Evolutionary conservation across 2,329 filamentous ascomycete genomes (phyloP), one percentile per base, ranked within the genome.

Genomic region (Paecilomyces sp.): DNA sequence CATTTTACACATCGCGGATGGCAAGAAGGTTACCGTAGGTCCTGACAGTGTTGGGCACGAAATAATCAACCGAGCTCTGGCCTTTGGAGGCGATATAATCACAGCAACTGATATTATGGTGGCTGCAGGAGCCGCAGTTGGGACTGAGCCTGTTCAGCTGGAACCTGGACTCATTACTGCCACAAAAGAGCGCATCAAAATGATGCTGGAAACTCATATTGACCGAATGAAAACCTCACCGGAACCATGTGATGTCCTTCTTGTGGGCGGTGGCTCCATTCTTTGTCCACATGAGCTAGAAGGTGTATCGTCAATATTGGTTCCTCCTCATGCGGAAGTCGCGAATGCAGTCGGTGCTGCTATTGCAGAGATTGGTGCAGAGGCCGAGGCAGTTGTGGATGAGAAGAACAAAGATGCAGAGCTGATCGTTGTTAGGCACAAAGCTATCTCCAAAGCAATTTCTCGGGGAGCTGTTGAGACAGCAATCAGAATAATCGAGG

Each of bases 301-400:
- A 33, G 85, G 85, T 1, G 84, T 84, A 8, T 83, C 81, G 61
- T 75, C 72, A 33, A 81, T 87, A 1, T 70, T 85, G 53, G 84
- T 82, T 62, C 84, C 84, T 0, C 73, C 79, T 50, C 85, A 79
- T 75, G 81, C 83, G 1, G 80, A 79, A 2, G 83, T 88, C 1
- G 85, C 86, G 8, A 88, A 88, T 65, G 85, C 85, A 0, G 85
- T 88, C 9, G 85, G 85, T 1, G 85, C 85, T 8, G 85, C 85
- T 0, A 85, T 84, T 60, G 83, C 85, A 28, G 56, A 28, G 2
- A 65, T 63, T 50, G 66, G 66, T 55, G 66, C 65, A n/a, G 55
- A 53, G 24, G 55, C 34, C 15, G 55, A 57, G 22, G 31, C n/a
- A 24, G 36, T 47, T 24, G 34, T 41, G 6, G 34, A 57, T 47